A percentile compares a stretch with the other conserved stretches of the same genome.
Evolutionary conservation across 2,329 filamentous ascomycete species (phyloP).

Genomic region (Xylariaceae sp.): DNA sequence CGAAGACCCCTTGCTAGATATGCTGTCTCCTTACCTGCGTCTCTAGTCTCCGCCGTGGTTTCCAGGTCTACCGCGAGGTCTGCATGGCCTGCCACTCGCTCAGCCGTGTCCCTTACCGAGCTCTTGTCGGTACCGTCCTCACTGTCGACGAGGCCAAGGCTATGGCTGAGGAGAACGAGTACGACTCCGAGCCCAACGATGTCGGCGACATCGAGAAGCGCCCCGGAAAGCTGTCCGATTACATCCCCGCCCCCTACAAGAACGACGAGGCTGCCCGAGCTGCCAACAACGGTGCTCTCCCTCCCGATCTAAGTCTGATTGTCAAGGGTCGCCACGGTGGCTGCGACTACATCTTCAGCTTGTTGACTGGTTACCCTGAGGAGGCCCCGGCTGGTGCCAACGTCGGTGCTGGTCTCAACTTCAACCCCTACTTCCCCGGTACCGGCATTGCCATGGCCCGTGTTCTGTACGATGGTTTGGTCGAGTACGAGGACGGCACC

Average conservation of each 20-base stretch:
- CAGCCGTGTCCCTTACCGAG: slow-evolving; percentile 85
- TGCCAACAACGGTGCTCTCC: slow-evolving; percentile 96
- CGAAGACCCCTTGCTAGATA: neutral
- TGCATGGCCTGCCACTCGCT: slow-evolving; percentile 98
- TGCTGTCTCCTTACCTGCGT: slow-evolving; percentile 7
- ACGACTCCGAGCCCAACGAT: slow-evolving; percentile 96
- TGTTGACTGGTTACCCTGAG: slow-evolving; percentile 96
- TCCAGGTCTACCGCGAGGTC: slow-evolving; percentile 98
- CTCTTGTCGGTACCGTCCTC: slow-evolving; percentile 83
- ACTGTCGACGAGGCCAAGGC: slow-evolving; percentile 98
- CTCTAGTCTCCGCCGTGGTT: slow-evolving; percentile 86
- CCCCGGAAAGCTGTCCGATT: slow-evolving; percentile 96
- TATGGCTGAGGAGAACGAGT: slow-evolving; percentile 96
- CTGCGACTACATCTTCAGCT: slow-evolving; percentile 96
- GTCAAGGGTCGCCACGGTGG: slow-evolving; percentile 97
- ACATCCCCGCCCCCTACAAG: slow-evolving; percentile 91
- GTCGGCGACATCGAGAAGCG: slow-evolving; percentile 98
- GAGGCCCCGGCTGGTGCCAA: slow-evolving; percentile 85
- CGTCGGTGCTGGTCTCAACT: slow-evolving; percentile 89
- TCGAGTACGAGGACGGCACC: slow-evolving; percentile 96
- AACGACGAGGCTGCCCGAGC: slow-evolving; percentile 98
- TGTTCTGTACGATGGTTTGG: slow-evolving; percentile 94
- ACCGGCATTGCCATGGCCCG: slow-evolving; percentile 98
- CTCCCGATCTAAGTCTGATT: slow-evolving; percentile 95
- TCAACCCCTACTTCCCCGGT: slow-evolving; percentile 99